Evolutionary conservation across 345 rosid species (phyloP).

Genomic region (Durio zibethinus): DNA sequence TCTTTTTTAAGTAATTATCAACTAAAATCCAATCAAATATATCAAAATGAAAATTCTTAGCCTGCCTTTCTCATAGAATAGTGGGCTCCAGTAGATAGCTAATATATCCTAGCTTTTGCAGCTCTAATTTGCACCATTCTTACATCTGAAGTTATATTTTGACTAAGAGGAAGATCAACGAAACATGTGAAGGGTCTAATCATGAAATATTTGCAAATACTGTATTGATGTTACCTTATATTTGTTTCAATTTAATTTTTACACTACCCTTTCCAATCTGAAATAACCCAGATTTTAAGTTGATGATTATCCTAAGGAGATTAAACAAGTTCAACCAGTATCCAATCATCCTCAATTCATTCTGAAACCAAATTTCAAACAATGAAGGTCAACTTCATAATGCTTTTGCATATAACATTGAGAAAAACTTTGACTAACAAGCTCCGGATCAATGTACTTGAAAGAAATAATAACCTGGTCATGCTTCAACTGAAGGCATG

Average conservation of each 20-base stretch:
- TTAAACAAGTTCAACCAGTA: background rate
- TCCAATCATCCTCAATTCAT: background rate
- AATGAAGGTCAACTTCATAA: background rate
- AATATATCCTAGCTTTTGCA: background rate
- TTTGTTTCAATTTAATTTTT: background rate
- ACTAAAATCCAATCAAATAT: background rate
- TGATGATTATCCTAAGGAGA: background rate
- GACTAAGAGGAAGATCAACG: background rate
- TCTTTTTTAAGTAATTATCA: background rate
- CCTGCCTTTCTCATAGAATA: background rate
- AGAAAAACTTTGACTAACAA: background rate
- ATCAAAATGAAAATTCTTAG: background rate
- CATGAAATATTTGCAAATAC: background rate
- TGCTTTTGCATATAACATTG: background rate
- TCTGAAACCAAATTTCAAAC: background rate
- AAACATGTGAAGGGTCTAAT: background rate
- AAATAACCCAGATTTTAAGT: background rate
- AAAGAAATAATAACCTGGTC: conserved; percentile 63
- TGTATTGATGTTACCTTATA: background rate
- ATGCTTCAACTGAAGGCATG: conserved; percentile 71
- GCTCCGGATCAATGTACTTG: background rate
- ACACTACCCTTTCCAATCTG: background rate
- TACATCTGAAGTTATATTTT: background rate
- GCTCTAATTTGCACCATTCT: background rate
- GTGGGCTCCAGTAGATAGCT: background rate